phyloP scores from a whole-genome alignment of 495 filamentous ascomycete species.

The Oidiodendron maius region DNA sequence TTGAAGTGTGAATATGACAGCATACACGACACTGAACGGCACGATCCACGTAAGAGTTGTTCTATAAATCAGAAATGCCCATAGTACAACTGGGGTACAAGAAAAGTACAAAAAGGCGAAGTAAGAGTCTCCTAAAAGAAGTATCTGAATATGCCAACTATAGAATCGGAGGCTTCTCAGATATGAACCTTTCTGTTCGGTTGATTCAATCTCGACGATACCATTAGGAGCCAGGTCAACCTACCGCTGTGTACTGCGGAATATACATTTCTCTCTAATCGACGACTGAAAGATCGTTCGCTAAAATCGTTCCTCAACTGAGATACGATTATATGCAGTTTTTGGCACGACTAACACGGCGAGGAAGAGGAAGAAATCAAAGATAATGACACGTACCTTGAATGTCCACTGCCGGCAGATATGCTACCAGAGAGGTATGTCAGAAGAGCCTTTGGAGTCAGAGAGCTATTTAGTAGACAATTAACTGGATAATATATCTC shows the following conservation, averaged over 20 bases:
- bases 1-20: conserved; percentile 39
- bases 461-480: background rate
- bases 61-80: conserved; percentile 47
- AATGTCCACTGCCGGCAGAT: conserved; percentile 50
- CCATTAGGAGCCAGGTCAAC: no score
- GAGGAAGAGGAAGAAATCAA: conserved; percentile 38
- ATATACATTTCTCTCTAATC: conserved; percentile 21
- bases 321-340: conserved; percentile 40
- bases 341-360: conserved; percentile 47
- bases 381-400: conserved; percentile 47
- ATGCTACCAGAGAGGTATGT: conserved; percentile 22
- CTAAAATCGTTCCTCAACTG: conserved; percentile 20
- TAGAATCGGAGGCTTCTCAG: conserved; percentile 23
- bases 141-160: conserved; percentile 37
- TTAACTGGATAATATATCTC: conserved; percentile 42
- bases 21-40: conserved; percentile 48
- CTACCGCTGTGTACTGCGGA: no score
- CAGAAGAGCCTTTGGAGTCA: background rate
- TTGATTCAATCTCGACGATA: no score
- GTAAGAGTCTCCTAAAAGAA: conserved; percentile 43
- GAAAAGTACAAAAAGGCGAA: conserved; percentile 42
- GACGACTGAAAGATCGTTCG: conserved; percentile 19
- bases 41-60: conserved; percentile 47
- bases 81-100: conserved; percentile 50
- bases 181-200: conserved; percentile 22